Base-by-base conservation (phyloP, 2,329 filamentous ascomycete species). In the Furcasterigmium furcatum region DNA sequence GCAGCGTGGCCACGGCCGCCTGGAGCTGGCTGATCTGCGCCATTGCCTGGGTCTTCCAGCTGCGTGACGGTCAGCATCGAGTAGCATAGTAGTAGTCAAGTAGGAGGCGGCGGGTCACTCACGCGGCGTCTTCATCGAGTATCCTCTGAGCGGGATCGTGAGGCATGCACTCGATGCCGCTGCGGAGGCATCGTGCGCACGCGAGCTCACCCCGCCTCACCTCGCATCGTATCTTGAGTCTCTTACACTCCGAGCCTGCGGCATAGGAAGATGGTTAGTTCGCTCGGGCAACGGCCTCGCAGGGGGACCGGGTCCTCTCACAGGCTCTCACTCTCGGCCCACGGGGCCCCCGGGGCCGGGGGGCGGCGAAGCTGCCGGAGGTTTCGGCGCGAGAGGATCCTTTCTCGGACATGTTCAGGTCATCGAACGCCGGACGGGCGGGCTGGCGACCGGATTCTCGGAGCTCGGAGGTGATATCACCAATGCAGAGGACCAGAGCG, bases 11-110 rank as follows among this genome's bases (percentile, higher is more conserved):
- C 5, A 39, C 36, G 7, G 36, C 36, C 10, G 36, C 20, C 36
- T 39, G 36, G 13, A 39, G 36, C n/a, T 39, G 36, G 22, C 22
- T 22, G 36, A 39, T 39, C 19, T 39, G 36, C 13, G 36, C 36
- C 22, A 10, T 8, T 4, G 36, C 36, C n/a, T 39, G 36, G 12
- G 36, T 18, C 14, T 20, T 43, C 30, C 32, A 34, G 3, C 40
- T 29, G 34, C n/a, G n/a, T 10, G n/a, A 36, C 8, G 30, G 34
- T 36, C 3, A 36, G 34, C 19, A 12, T n/a, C n/a, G n/a, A n/a
- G n/a, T n/a, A 19, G 34, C 16, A 16, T 8, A 13, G 30, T 13
- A 34, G 30, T 6, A 34, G 25, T 36, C 34, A 36, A 18, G n/a
- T 10, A 27, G 24, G 12, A 27, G 12, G 24, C 24, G 24, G 12